Conservation (phyloP, 805 yeast genomes). For the Tetrapisispora namnaoensis region DNA sequence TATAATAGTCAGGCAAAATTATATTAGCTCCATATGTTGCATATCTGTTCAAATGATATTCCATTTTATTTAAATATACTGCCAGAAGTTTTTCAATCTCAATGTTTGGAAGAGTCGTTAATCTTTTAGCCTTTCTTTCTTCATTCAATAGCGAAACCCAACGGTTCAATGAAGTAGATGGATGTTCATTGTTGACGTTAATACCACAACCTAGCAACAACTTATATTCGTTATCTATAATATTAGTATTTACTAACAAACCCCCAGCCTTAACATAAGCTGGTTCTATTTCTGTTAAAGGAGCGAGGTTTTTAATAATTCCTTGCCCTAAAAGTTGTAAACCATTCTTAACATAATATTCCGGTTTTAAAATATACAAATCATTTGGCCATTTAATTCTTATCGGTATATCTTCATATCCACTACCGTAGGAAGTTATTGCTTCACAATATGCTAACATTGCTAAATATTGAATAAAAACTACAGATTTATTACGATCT, state of each 20-base stretch:
- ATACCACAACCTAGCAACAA: slow-evolving; percentile 81
- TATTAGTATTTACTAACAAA: slow-evolving; percentile 69
- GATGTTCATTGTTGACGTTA: slow-evolving; percentile 75
- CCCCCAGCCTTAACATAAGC: slow-evolving; percentile 76
- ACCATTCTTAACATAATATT: slow-evolving; percentile 32
- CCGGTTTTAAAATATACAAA: slow-evolving; percentile 64
- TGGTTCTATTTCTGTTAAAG: slow-evolving; percentile 47
- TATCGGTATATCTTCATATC: slow-evolving; percentile 68
- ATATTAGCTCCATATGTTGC: slow-evolving; percentile 54
- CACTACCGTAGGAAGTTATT: slow-evolving; percentile 46
- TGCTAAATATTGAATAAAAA: slow-evolving; percentile 77
- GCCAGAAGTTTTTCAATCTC: slow-evolving; percentile 42
- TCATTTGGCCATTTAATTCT: slow-evolving; percentile 97
- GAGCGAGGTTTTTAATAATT: slow-evolving; percentile 26
- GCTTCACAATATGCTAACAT: slow-evolving; percentile 79
- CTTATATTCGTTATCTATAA: slow-evolving; percentile 47
- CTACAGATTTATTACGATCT: slow-evolving; percentile 45
- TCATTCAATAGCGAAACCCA: slow-evolving; percentile 55
- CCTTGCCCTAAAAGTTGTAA: slow-evolving; percentile 16
- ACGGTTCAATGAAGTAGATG: slow-evolving; percentile 79
- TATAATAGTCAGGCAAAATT: slow-evolving; percentile 62
- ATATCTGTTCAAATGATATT: slow-evolving; percentile 51
- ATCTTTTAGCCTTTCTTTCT: slow-evolving; percentile 36
- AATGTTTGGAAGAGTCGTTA: slow-evolving; percentile 37
- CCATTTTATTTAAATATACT: slow-evolving; percentile 52